phyloP scores from a whole-genome alignment of 179 eudicot genomes.

The Amaranthus tricolor region DNA sequence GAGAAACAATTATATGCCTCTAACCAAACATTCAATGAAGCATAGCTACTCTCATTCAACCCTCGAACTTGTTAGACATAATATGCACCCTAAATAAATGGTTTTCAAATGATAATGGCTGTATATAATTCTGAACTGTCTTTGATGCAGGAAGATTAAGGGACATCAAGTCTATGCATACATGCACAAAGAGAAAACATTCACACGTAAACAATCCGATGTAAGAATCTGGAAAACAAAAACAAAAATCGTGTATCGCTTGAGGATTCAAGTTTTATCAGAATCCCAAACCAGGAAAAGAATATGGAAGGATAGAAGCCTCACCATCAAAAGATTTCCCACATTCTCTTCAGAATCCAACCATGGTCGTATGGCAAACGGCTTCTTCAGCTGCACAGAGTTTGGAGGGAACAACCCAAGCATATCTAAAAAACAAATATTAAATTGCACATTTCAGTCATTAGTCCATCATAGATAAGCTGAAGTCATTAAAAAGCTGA shows the following conservation, averaged over 20 bases:
- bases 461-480: background rate
- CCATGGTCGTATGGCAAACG: conserved; percentile 75
- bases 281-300: background rate
- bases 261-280: background rate
- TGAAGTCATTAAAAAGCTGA: no score
- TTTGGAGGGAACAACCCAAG: conserved; percentile 69
- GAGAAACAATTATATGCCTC: background rate
- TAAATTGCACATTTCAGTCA: background rate
- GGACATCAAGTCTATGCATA: background rate
- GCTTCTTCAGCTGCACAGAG: conserved; percentile 64
- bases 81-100: background rate
- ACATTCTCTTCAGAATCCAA: conserved; percentile 69
- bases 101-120: background rate
- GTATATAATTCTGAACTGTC: background rate
- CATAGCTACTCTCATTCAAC: background rate
- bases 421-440: conserved; percentile 42
- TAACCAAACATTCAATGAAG: background rate
- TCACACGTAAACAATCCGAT: background rate
- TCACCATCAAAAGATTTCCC: conserved; percentile 91
- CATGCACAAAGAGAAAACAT: background rate
- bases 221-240: background rate
- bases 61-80: background rate
- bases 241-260: background rate
- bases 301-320: conserved; percentile 12
- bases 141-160: background rate